phyloP scores from a whole-genome alignment of 2,329 filamentous ascomycete genomes.

The Incumbomyces delicatus region DNA sequence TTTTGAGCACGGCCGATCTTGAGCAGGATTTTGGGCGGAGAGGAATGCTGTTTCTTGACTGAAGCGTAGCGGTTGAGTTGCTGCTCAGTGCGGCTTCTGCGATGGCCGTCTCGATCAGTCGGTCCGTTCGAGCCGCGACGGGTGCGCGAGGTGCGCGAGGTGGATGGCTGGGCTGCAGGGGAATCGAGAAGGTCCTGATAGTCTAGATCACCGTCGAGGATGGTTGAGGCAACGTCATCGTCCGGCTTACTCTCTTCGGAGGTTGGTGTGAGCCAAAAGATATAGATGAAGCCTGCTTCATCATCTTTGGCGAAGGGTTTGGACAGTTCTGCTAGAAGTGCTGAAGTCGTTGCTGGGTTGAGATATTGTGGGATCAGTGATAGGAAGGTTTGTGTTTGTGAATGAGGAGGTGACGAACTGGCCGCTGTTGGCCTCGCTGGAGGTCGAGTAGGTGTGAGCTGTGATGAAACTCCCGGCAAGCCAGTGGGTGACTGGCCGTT shows the following conservation, averaged over 20 bases:
- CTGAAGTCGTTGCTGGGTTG: conserved; percentile 57
- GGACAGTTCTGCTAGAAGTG: conserved; percentile 64
- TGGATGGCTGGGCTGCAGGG: too few species aligned
- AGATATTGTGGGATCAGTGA: conserved; percentile 60
- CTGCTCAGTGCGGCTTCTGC: conserved; percentile 24
- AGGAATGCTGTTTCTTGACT: conserved; percentile 21
- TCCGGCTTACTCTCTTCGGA: conserved; percentile 46
- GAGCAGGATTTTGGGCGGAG: conserved; percentile 52
- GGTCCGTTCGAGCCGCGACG: background rate
- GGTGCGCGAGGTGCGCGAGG: conserved; percentile 10
- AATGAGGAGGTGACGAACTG: conserved; percentile 20
- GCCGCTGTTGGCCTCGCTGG: conserved; percentile 16
- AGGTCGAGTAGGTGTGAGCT: conserved; percentile 10
- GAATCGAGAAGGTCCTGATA: conserved; percentile 1
- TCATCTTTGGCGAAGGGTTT: conserved; percentile 65
- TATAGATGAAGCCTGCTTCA: conserved; percentile 91
- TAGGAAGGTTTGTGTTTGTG: conserved; percentile 40
- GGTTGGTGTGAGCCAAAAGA: conserved; percentile 86
- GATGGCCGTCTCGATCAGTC: conserved; percentile 7
- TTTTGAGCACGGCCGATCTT: conserved; percentile 65
- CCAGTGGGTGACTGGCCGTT: conserved; percentile 7
- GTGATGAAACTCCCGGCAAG: conserved; percentile 2
- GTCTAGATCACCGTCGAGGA: conserved; percentile 35
- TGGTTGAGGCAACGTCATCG: conserved; percentile 49
- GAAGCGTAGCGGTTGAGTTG: conserved; percentile 27